Evolutionary conservation across 2,329 filamentous ascomycete species (phyloP), one percentile per base, ranked within the genome.

Genomic region (Hortaea werneckii): DNA sequence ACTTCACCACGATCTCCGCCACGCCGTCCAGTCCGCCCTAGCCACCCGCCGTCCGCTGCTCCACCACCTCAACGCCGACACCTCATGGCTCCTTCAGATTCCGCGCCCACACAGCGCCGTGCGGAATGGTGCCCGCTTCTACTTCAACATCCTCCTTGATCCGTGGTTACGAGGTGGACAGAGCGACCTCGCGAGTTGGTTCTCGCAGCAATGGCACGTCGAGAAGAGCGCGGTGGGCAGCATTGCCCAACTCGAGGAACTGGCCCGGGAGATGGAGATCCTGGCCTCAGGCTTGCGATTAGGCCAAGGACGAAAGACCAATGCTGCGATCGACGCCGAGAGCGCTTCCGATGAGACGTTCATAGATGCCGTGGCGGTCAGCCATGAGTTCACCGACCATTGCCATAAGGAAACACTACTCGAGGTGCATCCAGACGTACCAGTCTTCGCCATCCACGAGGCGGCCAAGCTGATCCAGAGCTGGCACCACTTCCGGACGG

Each of bases 371-470:
- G 77, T 83, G 2, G 69, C 71, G 28, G 68, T 83, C 29, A 77
- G 72, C 11, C 80, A 84, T 57, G 80, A 83, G 58, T 84, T 83
- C 53, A 83, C 80, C 1, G 80, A 83, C 56, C 81, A 83, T 57
- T 83, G 79, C 60, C 79, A 84, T 55, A 69, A 74, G 49, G 69
- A 74, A 2, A 84, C 80, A 10, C 64, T 84, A 27, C 59, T 73
- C 38, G 72, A 81, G 53, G 61, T 83, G 3, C 65, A 75, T 5
- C 52, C 54, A 1, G 60, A 68, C 38, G 75, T 79, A 4, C 78
- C 79, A 0, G 68, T 84, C 0, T 75, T 82, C 47, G 79, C 79
- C 9, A 74, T 76, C 2, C 70, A 65, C 52, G 67, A 78, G 60
- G 80, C 80, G 0, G 76, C 74, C 0, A 65, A 65, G 9, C 64